Evolutionary conservation across 169 alveolate species (phyloP), one percentile per base, ranked within the genome.

Genomic region (Plasmodium coatneyi): DNA sequence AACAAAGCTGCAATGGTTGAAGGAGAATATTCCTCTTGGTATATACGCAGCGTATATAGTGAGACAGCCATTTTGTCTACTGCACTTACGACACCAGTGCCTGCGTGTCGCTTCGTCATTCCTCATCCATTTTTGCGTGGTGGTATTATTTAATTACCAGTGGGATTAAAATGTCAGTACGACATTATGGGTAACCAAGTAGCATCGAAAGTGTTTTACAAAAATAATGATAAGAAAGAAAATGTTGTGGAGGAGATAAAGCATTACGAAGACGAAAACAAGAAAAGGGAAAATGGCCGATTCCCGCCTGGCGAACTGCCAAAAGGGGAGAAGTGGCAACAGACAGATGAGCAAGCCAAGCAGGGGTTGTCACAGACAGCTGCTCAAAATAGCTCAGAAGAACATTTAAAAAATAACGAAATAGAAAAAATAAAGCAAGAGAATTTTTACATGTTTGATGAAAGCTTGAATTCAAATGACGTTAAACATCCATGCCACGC

Each of bases 401-500:
- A 72, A 84, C 5, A 60, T 41, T 22, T 34, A 60, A 60, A 87
- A 76, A 79, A 87, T 78, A 74, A 52, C 66, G 95, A 80, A 22
- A 70, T 81, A n/a, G 92, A 90, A 80, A 90, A 90, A 80, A 90
- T 90, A 90, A 90, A 90, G 83, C 41, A 80, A 80, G 92, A 90
- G 82, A 90, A 90, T 60, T 90, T 90, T 90, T 80, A 90, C 39
- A 80, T 80, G 74, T 80, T 90, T 90, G 95, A 90, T 81, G 95
- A 90, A 46, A 80, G 92, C 74, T 90, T 90, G 36, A 81, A 90
- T 71, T 90, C 95, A 81, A 90, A 90, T 90, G 70, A 74, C 36
- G 80, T 90, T 43, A 90, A 90, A 39, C 95, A 90, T 43, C 95
- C 95, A 14, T 90, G 95, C 49, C 95, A 90, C 72, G 84, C 84